Percentiles rank a stretch among this genome's conserved stretches.
Evolutionary conservation across 805 yeast genomes (phyloP).

Genomic region (Starmera amethionina): DNA sequence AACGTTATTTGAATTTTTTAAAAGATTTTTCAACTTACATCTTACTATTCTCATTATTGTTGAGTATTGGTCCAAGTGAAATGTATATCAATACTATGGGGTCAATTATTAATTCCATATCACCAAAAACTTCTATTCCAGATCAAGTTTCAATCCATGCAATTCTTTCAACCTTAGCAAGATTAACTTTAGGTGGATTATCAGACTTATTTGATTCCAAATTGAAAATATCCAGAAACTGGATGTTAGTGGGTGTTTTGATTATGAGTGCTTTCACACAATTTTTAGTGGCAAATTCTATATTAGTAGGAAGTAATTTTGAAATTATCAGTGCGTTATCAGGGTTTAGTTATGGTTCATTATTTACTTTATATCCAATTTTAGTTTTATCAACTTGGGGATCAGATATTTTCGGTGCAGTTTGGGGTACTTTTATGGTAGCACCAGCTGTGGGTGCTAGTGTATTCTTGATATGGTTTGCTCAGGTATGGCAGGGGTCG

Average conservation of each 20-base stretch:
- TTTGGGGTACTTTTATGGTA: conserved; percentile 84
- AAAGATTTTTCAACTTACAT: conserved; percentile 53
- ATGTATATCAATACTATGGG: conserved; percentile 80
- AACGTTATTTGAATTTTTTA: conserved; percentile 9
- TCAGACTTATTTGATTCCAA: conserved; percentile 46
- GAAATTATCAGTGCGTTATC: conserved; percentile 34
- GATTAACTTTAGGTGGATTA: conserved; percentile 56
- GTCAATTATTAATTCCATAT: conserved; percentile 36
- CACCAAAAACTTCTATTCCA: conserved; percentile 21
- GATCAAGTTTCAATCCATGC: conserved; percentile 54
- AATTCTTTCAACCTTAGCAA: conserved; percentile 55
- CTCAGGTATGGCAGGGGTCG: conserved; percentile 20
- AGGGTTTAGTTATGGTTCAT: conserved; percentile 73
- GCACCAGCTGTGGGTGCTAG: conserved; percentile 83
- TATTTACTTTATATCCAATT: conserved; percentile 82
- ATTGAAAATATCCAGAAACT: conserved; percentile 19
- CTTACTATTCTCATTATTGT: conserved; percentile 50
- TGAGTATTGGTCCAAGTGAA: conserved; percentile 77
- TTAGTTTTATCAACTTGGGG: conserved; percentile 83
- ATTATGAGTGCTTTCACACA: conserved; percentile 28
- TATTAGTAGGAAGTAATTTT: conserved; percentile 11
- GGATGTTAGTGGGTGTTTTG: conserved; percentile 23
- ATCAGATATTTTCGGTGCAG: conserved; percentile 76
- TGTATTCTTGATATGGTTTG: conserved; percentile 60
- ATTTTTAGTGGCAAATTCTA: conserved; percentile 15